Base-by-base conservation (phyloP, 495 filamentous ascomycete species). In the Letharia lupina region DNA sequence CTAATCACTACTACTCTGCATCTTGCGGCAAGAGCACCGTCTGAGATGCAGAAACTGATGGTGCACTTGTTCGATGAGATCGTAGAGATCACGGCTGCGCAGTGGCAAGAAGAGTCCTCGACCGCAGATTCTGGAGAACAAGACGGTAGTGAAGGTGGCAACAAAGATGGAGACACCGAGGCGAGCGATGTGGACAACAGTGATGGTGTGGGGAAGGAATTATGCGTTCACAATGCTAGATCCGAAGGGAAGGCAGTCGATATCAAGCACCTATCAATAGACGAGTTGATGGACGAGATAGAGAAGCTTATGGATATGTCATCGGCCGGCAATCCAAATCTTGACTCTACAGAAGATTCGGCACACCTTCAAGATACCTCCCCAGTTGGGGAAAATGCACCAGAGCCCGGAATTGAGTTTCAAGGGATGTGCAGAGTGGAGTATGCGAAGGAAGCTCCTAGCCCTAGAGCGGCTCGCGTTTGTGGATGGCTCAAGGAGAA, bases 1-100 rank as follows among this genome's bases (percentile, higher is more conserved):
- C 59, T 61, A 4, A 3, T 61, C 7, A 45, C 23, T 31, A 33
- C 13, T 3, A 44, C 1, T 4, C 37, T 61, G 40, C 13, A 61
- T 6, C 2, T 31, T 45, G 59, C 59, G 31, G 40, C 23, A 23
- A 44, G 6, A 7, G 37, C 41, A 18, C 40, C 40, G 20, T 41
- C 40, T 61, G 40, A 45, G 59, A 61, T 61, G 59, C n/a, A 9
- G 16, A 33, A 2, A 28, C 6, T 61, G 59, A 42, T 61, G 59
- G 35, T 31, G 20, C 59, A 42, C n/a, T 31, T 45, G 11, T 61
- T 61, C 41, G 23, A 41, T 16, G 59, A 61, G 41, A 13, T 31
- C 7, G 59, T 3, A 8, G 42, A 61, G 52, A 28, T 61, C 40
- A 31, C 59, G 31, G 42, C 37, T 28, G 35, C 28, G 39, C 7